Evolutionary conservation across 306 rosid genomes (phyloP), one percentile per base, ranked within the genome.

Genomic region (Cicer yamashitae): DNA sequence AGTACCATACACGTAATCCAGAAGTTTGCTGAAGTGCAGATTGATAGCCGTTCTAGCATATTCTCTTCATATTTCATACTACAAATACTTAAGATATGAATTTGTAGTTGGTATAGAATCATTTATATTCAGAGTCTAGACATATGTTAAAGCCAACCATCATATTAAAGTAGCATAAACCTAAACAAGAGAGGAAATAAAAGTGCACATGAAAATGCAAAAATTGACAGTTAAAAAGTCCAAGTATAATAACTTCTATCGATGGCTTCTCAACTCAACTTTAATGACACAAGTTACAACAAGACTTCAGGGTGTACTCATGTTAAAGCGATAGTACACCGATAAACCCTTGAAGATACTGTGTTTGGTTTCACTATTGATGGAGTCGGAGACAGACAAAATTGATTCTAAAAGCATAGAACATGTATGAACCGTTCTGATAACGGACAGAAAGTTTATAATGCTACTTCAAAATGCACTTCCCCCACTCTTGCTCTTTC

Each of bases 381-480:
- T 4, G 20, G 6, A 1, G 9, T 12, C 9, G 7, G 6, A 1
- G 15, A 60, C 44, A 1, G 15, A 60, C 44, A 60, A 60, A 37
- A 60, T 7, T 60, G 10, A 60, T 60, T 60, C 44, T 60, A 10
- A 15, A 60, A 5, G 10, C 44, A 60, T 34, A 60, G 20, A 34
- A 60, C 1, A 10, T 12, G 46, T 4, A 15, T 25, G 34, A 48
- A 64, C 13, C 57, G 78, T 62, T 57, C n/a, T 38, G 39, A 48
- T 18, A 10, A 53, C 50, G 38, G 59, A 39, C 15, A 51, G 41
- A 51, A 51, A 40, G 25, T 64, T 1, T 6, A 10, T 2, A 13
- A 3, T 3, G 39, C 76, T 3, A 45, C 79, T 77, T 93, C 88
- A 93, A 79, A 94, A 90, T 34, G 97, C 96, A 63, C 96, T 89